phyloP scores from a whole-genome alignment of 768 basidiomycete genomes.

The Calvatia gigantea region DNA sequence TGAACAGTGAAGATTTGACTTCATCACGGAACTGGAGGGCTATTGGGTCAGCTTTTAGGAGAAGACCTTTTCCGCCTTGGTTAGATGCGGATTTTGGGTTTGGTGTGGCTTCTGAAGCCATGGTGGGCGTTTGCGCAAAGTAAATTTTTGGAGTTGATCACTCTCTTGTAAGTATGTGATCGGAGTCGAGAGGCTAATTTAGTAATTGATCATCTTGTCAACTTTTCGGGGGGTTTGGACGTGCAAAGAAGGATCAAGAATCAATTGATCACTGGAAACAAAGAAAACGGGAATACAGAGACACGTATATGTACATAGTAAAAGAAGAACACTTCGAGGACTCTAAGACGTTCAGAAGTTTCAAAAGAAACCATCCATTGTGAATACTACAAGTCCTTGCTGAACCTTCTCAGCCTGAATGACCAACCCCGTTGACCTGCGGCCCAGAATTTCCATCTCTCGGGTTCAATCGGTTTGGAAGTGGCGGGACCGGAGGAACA shows the following conservation, averaged over 20 bases:
- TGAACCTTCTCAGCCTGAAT: slow-evolving; percentile 2
- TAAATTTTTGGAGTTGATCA: not conserved
- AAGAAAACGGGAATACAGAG: not conserved
- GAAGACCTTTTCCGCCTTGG: slow-evolving; percentile 59
- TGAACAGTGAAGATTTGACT: slow-evolving; percentile 45
- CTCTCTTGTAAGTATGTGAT: not conserved
- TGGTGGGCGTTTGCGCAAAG: not conserved
- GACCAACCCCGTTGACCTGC: slow-evolving; percentile 27
- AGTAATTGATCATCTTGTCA: slow-evolving; percentile 6
- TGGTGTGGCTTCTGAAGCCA: slow-evolving; percentile 6
- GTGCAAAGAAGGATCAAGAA: not conserved
- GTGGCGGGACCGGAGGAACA: slow-evolving; percentile 7
- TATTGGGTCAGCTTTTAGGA: slow-evolving; percentile 77
- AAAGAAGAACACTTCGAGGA: no score
- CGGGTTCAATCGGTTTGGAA: not conserved
- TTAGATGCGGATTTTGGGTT: not conserved
- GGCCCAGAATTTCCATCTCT: no score
- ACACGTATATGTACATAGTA: not conserved
- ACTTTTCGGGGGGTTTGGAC: not conserved
- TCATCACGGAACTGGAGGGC: slow-evolving; percentile 70
- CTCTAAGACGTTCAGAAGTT: no score
- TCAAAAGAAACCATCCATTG: no score
- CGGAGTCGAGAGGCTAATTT: not conserved
- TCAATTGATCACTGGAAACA: not conserved
- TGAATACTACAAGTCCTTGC: no score